Conservation (phyloP, 2,329 filamentous ascomycete species). For the Triangularia verruculosa region DNA sequence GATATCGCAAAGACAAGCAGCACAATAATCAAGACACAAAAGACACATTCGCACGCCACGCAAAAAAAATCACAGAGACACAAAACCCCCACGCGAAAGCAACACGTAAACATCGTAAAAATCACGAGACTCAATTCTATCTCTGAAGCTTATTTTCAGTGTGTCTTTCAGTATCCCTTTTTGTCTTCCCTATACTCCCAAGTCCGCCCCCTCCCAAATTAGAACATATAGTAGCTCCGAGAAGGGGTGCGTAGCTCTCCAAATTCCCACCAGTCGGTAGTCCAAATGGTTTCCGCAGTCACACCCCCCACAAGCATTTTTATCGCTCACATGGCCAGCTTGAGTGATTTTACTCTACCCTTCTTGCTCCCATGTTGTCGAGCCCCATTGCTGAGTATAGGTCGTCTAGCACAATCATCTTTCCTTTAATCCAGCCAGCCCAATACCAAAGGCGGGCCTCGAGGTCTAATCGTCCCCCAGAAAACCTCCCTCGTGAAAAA, state of each 20-base stretch:
- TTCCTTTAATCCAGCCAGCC: neutral
- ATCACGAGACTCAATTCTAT: neutral
- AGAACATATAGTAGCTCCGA: neutral
- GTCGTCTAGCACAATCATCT: neutral
- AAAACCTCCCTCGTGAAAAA: constrained; percentile 13
- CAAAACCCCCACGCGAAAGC: neutral
- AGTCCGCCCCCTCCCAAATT: constrained; percentile 3
- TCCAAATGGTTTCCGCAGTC: neutral
- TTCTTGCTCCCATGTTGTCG: neutral
- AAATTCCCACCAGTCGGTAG: neutral
- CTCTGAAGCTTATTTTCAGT: constrained; percentile 2
- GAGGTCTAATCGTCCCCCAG: neutral
- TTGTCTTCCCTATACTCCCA: constrained; percentile 11
- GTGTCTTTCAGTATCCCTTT: neutral
- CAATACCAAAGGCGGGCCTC: neutral
- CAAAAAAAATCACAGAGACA: neutral
- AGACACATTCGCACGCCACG: neutral
- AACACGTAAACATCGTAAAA: neutral
- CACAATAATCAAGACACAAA: neutral
- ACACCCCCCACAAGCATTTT: neutral
- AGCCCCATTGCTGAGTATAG: neutral
- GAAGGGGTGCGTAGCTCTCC: neutral
- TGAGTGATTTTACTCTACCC: neutral
- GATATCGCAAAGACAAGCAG: neutral
- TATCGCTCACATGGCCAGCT: neutral